phyloP scores from a whole-genome alignment of 202 grass and related monocot species.

The Setaria italica region DNA sequence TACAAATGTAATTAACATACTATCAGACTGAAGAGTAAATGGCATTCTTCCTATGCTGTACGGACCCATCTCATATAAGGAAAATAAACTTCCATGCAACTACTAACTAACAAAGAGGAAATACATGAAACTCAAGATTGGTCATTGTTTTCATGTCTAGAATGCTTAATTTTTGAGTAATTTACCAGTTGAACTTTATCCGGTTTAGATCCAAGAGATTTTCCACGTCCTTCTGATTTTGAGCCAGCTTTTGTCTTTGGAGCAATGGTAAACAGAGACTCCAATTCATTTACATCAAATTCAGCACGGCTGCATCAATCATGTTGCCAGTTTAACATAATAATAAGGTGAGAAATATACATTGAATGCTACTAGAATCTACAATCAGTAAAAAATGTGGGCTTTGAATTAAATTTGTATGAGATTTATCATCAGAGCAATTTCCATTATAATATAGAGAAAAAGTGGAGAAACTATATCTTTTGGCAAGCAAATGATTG shows the following conservation, averaged over 20 bases:
- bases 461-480: conserved; percentile 23
- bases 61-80: not conserved
- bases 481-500: conserved; percentile 25
- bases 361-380: conserved; percentile 9
- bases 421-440: conserved; percentile 1
- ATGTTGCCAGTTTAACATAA: conserved; percentile 48
- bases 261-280: conserved; percentile 78
- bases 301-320: conserved; percentile 67
- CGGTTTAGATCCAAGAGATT: conserved; percentile 76
- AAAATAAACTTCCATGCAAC: conserved; percentile 25
- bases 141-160: not conserved
- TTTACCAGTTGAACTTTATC: conserved; percentile 97
- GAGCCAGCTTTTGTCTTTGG: conserved; percentile 67
- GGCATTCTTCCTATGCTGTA: not conserved
- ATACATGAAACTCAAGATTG: conserved; percentile 31
- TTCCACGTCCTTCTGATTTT: conserved; percentile 67
- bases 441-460: conserved; percentile 7
- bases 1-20: conserved; percentile 18
- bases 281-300: conserved; percentile 91
- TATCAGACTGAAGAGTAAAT: not conserved
- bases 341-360: conserved; percentile 22
- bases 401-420: not conserved
- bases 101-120: conserved; percentile 2
- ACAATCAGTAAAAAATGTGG: conserved; percentile 14
- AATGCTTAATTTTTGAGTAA: conserved; percentile 9